Evolutionary conservation across 768 basidiomycete species (phyloP).

Genomic region (Rhodocollybia butyracea): DNA sequence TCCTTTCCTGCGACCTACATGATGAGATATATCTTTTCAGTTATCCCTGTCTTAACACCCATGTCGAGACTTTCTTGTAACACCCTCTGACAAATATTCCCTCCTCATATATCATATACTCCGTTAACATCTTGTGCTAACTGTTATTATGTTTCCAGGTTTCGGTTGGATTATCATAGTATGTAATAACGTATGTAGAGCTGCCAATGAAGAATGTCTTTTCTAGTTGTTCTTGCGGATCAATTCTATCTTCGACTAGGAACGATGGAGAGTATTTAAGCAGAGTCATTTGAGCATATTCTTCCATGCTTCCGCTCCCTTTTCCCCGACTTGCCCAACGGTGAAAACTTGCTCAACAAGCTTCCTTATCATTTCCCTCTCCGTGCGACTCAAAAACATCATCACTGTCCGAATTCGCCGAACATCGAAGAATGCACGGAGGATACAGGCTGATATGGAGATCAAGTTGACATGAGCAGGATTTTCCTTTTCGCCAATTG

Average conservation of each 20-base stretch:
- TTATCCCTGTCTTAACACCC: conserved; percentile 11
- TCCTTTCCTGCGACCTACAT: not conserved
- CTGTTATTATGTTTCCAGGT: too few relatives aligned
- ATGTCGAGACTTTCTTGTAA: conserved; percentile 9
- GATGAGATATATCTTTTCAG: conserved; percentile 10
- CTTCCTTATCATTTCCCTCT: not conserved
- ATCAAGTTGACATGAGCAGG: not conserved
- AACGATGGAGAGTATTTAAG: too few relatives aligned
- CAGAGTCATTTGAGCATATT: conserved; percentile 3
- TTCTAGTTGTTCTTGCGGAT: too few relatives aligned
- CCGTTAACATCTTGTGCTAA: not conserved
- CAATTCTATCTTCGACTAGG: too few relatives aligned
- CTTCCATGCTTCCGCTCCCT: not conserved
- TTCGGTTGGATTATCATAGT: too few relatives aligned
- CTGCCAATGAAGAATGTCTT: too few relatives aligned
- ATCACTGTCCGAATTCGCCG: not conserved
- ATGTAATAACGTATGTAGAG: too few relatives aligned
- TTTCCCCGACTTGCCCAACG: not conserved
- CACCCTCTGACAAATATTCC: not conserved
- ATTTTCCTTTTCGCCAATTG: not conserved
- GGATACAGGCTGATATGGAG: not conserved
- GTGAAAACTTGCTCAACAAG: not conserved
- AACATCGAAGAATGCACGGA: not conserved
- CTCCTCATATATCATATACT: not conserved
- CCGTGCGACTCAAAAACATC: not conserved